Evolutionary conservation across 345 rosid species (phyloP), one percentile per base, ranked within the genome.

Genomic region (Rhodamnia argentea): DNA sequence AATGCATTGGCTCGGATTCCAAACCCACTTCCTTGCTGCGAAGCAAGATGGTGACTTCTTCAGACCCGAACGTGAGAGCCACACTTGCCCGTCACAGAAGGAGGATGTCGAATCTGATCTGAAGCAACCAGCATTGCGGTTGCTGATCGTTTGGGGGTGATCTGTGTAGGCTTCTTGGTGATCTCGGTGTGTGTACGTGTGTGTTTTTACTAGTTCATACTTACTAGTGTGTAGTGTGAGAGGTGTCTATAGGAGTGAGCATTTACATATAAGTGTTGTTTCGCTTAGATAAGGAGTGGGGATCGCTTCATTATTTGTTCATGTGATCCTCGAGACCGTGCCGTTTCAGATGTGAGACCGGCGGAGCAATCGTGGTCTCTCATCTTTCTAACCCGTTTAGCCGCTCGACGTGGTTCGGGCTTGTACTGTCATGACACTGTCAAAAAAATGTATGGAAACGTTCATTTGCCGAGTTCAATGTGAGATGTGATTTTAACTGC

Each of bases 71-170:
- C 92, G 86, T 94, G 55, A 94, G 93, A 86, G 89, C 86, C 22
- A 92, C 89, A 13, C 91, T 94, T 22, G 60, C 87, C 86, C 89
- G 88, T 26, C 99, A 95, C 86, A 93, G 93, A 74, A 89, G 99
- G 84, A 90, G 95, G 91, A 94, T 93, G 95, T 95, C 99, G 12
- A 86, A 83, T 40, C 50, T 89, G 94, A 93, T 89, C 92, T 96
- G 47, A 70, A 5, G 47, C 42, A 40, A 32, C 81, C 5, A 37
- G 5, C 24, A 20, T 20, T 37, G 20, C 4, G 7, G 10, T 1
- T 54, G 50, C 58, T 29, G 78, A 18, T 51, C 15, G 47, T n/a
- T 60, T 8, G 51, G 78, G 78, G 6, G 40, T 51, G 82, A 52
- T 75, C 10, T 37, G 20, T 1, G 78, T 51, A 29, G 58, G 52